phyloP scores from a whole-genome alignment of 1,284 basidiomycete genomes.

The Inonotus hispidus region DNA sequence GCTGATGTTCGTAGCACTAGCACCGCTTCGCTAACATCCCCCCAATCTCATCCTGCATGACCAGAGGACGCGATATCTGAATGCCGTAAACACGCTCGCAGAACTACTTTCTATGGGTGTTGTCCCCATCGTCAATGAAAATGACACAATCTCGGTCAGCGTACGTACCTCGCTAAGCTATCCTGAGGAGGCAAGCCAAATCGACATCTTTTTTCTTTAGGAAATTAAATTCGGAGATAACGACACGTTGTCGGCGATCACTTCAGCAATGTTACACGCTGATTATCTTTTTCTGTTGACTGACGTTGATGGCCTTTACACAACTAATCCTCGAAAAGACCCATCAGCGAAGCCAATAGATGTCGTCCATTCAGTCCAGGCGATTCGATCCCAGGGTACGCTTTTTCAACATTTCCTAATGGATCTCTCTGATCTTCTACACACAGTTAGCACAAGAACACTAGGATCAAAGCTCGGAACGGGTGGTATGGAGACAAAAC shows the following conservation, averaged over 20 bases:
- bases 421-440: neutral
- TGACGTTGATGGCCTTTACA: slow-evolving; percentile 96
- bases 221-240: slow-evolving; percentile 99
- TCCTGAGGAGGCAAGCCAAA: neutral
- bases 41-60: slow-evolving; percentile 5
- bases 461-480: slow-evolving; percentile 92
- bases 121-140: slow-evolving; percentile 94
- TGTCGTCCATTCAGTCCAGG: slow-evolving; percentile 78
- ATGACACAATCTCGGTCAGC: slow-evolving; percentile 93
- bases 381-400: slow-evolving; percentile 77
- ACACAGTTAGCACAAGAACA: slow-evolving; percentile 82
- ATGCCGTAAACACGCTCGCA: slow-evolving; percentile 90
- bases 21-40: neutral
- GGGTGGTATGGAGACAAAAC: slow-evolving; percentile 98
- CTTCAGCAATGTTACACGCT: slow-evolving; percentile 94
- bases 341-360: slow-evolving; percentile 78
- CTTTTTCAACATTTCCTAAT: neutral
- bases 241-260: slow-evolving; percentile 95
- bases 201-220: slow-evolving; percentile 33
- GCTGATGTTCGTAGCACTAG: slow-evolving; percentile 72
- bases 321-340: slow-evolving; percentile 90
- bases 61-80: slow-evolving; percentile 87
- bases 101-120: slow-evolving; percentile 88
- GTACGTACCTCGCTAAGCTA: slow-evolving; percentile 42
- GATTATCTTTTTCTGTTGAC: slow-evolving; percentile 97